Percentiles rank a stretch among this genome's conserved stretches.
phyloP scores from a whole-genome alignment of 1,284 basidiomycete genomes.

The Tilletia indica region DNA sequence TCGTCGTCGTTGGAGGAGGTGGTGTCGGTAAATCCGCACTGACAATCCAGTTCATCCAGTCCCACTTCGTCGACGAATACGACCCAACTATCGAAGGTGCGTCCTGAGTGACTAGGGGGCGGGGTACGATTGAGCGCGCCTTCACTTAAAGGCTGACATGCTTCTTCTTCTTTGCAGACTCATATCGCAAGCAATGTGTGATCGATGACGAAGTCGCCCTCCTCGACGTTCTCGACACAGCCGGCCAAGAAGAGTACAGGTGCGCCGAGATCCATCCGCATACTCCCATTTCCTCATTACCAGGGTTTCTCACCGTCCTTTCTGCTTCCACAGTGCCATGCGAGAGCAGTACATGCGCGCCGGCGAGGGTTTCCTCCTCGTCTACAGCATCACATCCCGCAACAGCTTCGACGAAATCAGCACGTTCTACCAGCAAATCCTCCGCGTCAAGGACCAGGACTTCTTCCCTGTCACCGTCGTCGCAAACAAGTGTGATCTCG shows the following conservation, averaged over 20 bases:
- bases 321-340: conserved; percentile 70
- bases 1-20: conserved; percentile 93
- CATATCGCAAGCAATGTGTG: conserved; percentile 57
- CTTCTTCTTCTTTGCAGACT: conserved; percentile 35
- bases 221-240: conserved; percentile 95
- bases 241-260: conserved; percentile 98
- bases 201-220: conserved; percentile 98
- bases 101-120: conserved; percentile 21
- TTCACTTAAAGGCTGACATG: too few relatives aligned
- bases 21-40: conserved; percentile 94
- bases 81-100: conserved; percentile 93
- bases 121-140: too few relatives aligned
- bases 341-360: conserved; percentile 96
- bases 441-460: conserved; percentile 88
- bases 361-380: conserved; percentile 96
- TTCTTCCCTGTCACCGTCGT: conserved; percentile 96
- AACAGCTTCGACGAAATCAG: conserved; percentile 96
- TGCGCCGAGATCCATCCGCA: conserved; percentile 50
- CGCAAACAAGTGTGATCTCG: conserved; percentile 98
- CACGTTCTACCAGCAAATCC: conserved; percentile 92
- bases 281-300: not conserved
- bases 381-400: conserved; percentile 97
- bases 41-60: conserved; percentile 92
- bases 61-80: conserved; percentile 96
- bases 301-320: not conserved